Evolutionary conservation across 164 flowering plant genomes (phyloP).

Genomic region (Chloranthus sessilifolius): DNA sequence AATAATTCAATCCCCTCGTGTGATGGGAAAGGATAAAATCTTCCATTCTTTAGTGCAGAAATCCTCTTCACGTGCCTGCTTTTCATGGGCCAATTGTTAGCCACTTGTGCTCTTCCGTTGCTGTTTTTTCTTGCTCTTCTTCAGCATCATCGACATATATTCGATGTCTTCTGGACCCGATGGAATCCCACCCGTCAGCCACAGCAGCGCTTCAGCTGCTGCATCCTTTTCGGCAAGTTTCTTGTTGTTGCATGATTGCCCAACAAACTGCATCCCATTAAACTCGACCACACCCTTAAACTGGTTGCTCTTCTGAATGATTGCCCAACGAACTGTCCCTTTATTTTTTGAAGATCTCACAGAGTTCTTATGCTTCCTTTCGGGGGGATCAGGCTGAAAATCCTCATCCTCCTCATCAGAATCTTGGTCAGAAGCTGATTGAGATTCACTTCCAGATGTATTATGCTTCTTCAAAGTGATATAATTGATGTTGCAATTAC

Average conservation of each 20-base stretch:
- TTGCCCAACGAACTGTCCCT: too few species aligned
- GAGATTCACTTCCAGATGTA: conserved; percentile 42
- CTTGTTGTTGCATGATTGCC: conserved; percentile 74
- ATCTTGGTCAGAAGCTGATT: conserved; percentile 47
- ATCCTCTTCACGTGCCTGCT: too few species aligned
- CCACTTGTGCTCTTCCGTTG: too few species aligned
- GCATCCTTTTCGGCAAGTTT: conserved; percentile 90
- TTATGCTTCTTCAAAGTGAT: conserved; percentile 53
- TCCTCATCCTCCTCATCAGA: conserved; percentile 35
- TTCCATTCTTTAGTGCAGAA: too few species aligned
- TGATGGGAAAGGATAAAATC: too few species aligned
- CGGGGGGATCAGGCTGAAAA: conserved; percentile 11
- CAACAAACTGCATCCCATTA: conserved; percentile 72
- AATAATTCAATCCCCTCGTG: too few species aligned
- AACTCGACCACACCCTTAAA: conserved; percentile 61
- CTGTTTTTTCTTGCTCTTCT: conserved; percentile 15
- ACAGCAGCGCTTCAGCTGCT: conserved; percentile 75
- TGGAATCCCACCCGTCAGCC: conserved; percentile 44
- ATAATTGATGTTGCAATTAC: conserved; percentile 86
- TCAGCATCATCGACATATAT: conserved; percentile 4
- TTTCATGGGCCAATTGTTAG: too few species aligned
- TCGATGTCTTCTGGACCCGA: conserved; percentile 2
- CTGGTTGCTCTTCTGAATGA: conserved; percentile 58
- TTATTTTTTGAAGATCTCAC: conserved; percentile 33
- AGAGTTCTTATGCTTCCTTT: conserved; percentile 28